Percentiles rank a stretch among this genome's conserved stretches.
Conservation (phyloP, 1,284 basidiomycete genomes). For the Trametes pubescens region DNA sequence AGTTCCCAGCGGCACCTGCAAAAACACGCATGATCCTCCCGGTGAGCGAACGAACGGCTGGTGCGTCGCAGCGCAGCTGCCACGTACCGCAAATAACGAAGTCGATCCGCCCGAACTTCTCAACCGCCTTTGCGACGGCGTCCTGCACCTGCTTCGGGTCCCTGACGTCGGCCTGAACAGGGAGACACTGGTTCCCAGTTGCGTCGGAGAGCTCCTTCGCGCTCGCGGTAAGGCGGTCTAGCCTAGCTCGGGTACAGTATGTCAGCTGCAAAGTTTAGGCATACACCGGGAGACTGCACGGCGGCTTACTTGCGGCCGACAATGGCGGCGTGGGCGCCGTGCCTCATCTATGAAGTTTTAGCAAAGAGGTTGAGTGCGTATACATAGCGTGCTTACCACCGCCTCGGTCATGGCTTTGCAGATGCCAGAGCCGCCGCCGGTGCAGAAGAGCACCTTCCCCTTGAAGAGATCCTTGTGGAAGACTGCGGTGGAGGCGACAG, state of each 20-base stretch:
- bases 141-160: constrained; percentile 75
- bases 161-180: constrained; percentile 86
- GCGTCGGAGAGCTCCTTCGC: constrained; percentile 75
- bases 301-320: constrained; percentile 82
- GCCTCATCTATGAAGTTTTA: constrained; percentile 70
- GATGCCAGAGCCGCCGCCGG: constrained; percentile 91
- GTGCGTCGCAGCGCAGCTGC: not conserved
- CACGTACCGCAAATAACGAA: constrained; percentile 90
- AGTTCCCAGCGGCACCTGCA: constrained; percentile 89
- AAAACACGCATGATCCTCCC: not conserved
- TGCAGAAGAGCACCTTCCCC: constrained; percentile 95
- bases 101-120: constrained; percentile 88
- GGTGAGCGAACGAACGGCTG: constrained; percentile 9
- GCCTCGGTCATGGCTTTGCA: constrained; percentile 89
- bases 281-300: not conserved
- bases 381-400: constrained; percentile 58
- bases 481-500: constrained; percentile 61
- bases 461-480: constrained; percentile 88
- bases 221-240: constrained; percentile 77
- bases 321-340: constrained; percentile 85
- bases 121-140: constrained; percentile 81
- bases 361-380: not conserved
- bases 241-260: constrained; percentile 50
- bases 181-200: constrained; percentile 79
- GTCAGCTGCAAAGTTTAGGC: constrained; percentile 6